These are phyloP conservation scores for Apocynum venetum DNA, from an alignment of 257 asterid genomes.

Conservation along the genomic window DNA sequence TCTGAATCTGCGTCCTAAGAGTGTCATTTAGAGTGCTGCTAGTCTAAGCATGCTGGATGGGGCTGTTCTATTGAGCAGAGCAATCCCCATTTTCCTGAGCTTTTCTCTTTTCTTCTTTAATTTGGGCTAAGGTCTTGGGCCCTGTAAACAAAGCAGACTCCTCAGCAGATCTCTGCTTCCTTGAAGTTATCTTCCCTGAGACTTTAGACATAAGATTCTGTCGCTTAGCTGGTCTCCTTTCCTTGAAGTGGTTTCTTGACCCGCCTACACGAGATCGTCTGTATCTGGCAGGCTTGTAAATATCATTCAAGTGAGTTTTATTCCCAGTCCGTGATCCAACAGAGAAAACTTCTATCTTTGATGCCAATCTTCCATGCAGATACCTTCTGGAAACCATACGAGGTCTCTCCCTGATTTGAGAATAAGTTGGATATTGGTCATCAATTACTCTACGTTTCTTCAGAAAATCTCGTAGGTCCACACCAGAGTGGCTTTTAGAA, in stretches of 20 bases:
- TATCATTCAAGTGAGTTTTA: not conserved
- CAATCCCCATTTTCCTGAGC: slow-evolving; percentile 11
- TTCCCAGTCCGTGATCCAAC: slow-evolving; percentile 11
- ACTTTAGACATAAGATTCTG: slow-evolving; percentile 20
- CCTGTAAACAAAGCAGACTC: slow-evolving; percentile 21
- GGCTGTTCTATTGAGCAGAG: not conserved
- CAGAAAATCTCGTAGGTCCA: slow-evolving; percentile 34
- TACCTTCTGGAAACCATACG: slow-evolving; percentile 5
- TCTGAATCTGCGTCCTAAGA: slow-evolving; percentile 12
- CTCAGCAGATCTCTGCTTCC: slow-evolving; percentile 19
- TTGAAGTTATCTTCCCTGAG: slow-evolving; percentile 17
- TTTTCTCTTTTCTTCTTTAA: slow-evolving; percentile 36
- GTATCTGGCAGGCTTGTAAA: slow-evolving; percentile 8
- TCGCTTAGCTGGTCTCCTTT: slow-evolving; percentile 19
- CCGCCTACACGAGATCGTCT: slow-evolving; percentile 17
- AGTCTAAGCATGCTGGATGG: slow-evolving; percentile 13
- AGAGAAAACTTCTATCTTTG: slow-evolving; percentile 20
- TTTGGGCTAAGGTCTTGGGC: slow-evolving; percentile 37
- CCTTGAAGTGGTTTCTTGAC: slow-evolving; percentile 26
- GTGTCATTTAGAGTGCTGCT: slow-evolving; percentile 10
- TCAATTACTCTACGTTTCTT: slow-evolving; percentile 22
- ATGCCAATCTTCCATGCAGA: slow-evolving; percentile 28
- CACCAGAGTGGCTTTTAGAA: slow-evolving; percentile 3
- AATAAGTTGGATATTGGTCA: slow-evolving; percentile 12
- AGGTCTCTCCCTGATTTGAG: slow-evolving; percentile 16